These are phyloP conservation scores for Phaseolus lunatus DNA, from an alignment of 306 rosid species.

Conservation along the genomic window DNA sequence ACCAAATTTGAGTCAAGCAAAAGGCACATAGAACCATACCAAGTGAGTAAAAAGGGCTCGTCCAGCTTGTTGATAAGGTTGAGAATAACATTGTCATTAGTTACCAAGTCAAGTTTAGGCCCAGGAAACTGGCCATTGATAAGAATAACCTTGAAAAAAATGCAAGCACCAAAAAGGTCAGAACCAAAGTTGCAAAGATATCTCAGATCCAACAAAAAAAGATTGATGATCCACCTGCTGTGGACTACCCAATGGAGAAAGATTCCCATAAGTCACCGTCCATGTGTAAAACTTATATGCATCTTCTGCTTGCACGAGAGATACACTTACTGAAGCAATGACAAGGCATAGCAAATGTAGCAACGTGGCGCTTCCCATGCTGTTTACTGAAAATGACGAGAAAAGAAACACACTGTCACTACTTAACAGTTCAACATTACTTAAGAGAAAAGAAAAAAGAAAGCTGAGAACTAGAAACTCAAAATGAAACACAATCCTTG, in stretches of 20 bases:
- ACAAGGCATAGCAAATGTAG: constrained; percentile 52
- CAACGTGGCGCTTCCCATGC: constrained; percentile 63
- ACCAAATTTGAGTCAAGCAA: background rate
- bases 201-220: constrained; percentile 45
- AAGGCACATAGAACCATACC: constrained; percentile 56
- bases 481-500: constrained; percentile 37
- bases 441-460: background rate
- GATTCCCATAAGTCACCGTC: constrained; percentile 91
- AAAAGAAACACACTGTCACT: constrained; percentile 15
- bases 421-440: background rate
- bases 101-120: constrained; percentile 87
- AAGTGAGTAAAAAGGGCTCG: constrained; percentile 82
- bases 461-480: background rate
- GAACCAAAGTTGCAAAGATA: constrained; percentile 42
- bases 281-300: constrained; percentile 78
- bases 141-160: constrained; percentile 76
- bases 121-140: constrained; percentile 97
- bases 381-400: constrained; percentile 47
- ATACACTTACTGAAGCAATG: constrained; percentile 53
- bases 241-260: constrained; percentile 78
- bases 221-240: constrained; percentile 72
- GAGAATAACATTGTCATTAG: constrained; percentile 87
- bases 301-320: constrained; percentile 75
- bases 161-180: constrained; percentile 47
- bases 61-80: constrained; percentile 93